Evolutionary conservation across 179 eudicot species (phyloP).

Genomic region (Spinacia oleracea): DNA sequence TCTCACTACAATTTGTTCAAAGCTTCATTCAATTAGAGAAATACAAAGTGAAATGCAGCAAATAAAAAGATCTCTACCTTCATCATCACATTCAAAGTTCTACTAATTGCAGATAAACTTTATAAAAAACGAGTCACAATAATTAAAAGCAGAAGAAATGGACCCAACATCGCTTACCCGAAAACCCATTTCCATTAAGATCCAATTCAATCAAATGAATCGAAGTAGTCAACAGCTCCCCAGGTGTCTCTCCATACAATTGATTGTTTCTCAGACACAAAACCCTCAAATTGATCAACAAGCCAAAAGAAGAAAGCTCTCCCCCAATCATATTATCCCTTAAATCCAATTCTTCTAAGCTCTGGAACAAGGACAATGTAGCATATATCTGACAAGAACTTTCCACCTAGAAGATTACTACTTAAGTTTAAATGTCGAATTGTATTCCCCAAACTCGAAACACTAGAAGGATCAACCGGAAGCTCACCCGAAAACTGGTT

Average conservation of each 20-base stretch:
- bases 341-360: constrained; percentile 70
- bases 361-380: constrained; percentile 60
- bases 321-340: constrained; percentile 63
- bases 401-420: constrained; percentile 54
- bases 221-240: constrained; percentile 49
- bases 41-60: background rate
- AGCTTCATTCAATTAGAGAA: background rate
- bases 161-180: constrained; percentile 50
- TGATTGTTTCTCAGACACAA: constrained; percentile 58
- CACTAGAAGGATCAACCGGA: constrained; percentile 28
- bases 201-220: constrained; percentile 70
- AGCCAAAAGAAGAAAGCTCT: constrained; percentile 54
- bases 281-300: constrained; percentile 56
- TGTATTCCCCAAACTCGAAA: constrained; percentile 65
- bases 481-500: constrained; percentile 61
- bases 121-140: background rate
- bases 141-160: background rate
- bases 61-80: background rate
- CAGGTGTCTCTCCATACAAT: constrained; percentile 64
- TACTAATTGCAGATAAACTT: background rate
- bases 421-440: constrained; percentile 63
- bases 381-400: constrained; percentile 50
- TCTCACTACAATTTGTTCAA: constrained; percentile 3
- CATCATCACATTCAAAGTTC: background rate
- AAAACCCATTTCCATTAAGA: constrained; percentile 87